A percentile compares a stretch with the other conserved stretches of the same genome.
phyloP scores from a whole-genome alignment of 2,329 filamentous ascomycete species.

The Aspergillus texensis region DNA sequence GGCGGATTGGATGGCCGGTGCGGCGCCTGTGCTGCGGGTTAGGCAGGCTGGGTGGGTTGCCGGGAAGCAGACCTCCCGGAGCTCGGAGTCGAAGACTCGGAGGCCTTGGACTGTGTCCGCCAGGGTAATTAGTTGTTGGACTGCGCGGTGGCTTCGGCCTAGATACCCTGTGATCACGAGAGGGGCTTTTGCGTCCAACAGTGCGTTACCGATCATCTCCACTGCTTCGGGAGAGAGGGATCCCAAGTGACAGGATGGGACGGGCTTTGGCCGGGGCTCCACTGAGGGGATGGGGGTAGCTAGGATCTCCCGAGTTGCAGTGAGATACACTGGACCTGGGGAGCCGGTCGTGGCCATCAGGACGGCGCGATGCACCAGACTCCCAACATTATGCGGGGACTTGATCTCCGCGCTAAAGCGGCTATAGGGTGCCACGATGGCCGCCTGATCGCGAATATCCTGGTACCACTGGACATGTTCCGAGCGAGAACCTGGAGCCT shows the following conservation, averaged over 20 bases:
- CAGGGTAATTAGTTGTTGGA: slow-evolving; percentile 45
- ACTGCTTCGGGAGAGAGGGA: slow-evolving; percentile 27
- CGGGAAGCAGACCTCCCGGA: slow-evolving; percentile 57
- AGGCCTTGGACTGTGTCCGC: slow-evolving; percentile 53
- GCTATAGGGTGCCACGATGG: slow-evolving; percentile 80
- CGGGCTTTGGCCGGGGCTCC: slow-evolving; percentile 13
- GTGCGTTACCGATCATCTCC: slow-evolving; percentile 40
- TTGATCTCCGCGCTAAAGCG: slow-evolving; percentile 80
- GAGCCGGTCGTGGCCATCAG: slow-evolving; percentile 77
- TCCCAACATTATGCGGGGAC: slow-evolving; percentile 79
- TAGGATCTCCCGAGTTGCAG: slow-evolving; percentile 77
- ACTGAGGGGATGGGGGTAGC: slow-evolving; percentile 34
- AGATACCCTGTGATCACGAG: slow-evolving; percentile 53
- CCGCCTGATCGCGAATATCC: slow-evolving; percentile 75
- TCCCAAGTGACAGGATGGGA: slow-evolving; percentile 6
- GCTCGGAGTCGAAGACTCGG: slow-evolving; percentile 52
- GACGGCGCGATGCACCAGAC: slow-evolving; percentile 79
- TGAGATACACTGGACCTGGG: slow-evolving; percentile 76
- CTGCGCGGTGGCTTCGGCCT: slow-evolving; percentile 47
- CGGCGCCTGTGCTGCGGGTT: slow-evolving; percentile 68
- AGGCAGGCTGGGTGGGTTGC: slow-evolving; percentile 12
- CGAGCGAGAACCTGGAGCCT: slow-evolving; percentile 11
- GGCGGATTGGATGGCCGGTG: slow-evolving; percentile 69
- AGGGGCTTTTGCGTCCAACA: slow-evolving; percentile 49
- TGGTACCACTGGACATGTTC: slow-evolving; percentile 71